Evolutionary conservation across 805 yeast genomes (phyloP).

Genomic region (Spathaspora hagerdaliae): DNA sequence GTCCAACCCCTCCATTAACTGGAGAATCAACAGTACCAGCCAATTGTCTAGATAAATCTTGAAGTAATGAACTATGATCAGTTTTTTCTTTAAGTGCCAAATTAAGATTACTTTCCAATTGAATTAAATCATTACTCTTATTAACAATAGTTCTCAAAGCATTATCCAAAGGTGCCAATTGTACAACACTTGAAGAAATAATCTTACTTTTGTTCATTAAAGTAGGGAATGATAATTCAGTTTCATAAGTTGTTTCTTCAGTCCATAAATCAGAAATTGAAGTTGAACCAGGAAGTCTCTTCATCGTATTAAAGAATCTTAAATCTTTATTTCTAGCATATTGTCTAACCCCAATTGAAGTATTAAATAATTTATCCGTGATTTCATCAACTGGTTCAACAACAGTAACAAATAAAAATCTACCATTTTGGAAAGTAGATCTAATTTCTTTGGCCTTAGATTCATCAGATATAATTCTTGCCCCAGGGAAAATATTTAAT

Average conservation of each 20-base stretch:
- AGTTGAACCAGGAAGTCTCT: slow-evolving; percentile 70
- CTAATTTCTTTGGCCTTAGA: slow-evolving; percentile 50
- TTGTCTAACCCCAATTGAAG: slow-evolving; percentile 61
- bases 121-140: slow-evolving; percentile 70
- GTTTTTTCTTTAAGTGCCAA: slow-evolving; percentile 50
- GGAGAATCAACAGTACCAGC: slow-evolving; percentile 91
- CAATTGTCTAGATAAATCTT: slow-evolving; percentile 64
- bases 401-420: slow-evolving; percentile 64
- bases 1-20: slow-evolving; percentile 88
- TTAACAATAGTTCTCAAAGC: slow-evolving; percentile 64
- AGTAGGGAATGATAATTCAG: slow-evolving; percentile 77
- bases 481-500: slow-evolving; percentile 74
- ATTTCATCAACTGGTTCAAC: slow-evolving; percentile 66
- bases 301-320: slow-evolving; percentile 62
- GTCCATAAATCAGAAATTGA: slow-evolving; percentile 80
- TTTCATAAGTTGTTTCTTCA: slow-evolving; percentile 77
- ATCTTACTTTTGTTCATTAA: slow-evolving; percentile 82
- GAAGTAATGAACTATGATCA: slow-evolving; percentile 42
- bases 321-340: slow-evolving; percentile 74
- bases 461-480: slow-evolving; percentile 61
- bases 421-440: slow-evolving; percentile 59
- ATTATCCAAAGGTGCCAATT: slow-evolving; percentile 79
- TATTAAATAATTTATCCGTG: slow-evolving; percentile 40
- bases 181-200: slow-evolving; percentile 41
- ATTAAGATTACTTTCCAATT: slow-evolving; percentile 57